phyloP scores from a whole-genome alignment of 352 stramenopile species.

The Phytophthora podocarpi region DNA sequence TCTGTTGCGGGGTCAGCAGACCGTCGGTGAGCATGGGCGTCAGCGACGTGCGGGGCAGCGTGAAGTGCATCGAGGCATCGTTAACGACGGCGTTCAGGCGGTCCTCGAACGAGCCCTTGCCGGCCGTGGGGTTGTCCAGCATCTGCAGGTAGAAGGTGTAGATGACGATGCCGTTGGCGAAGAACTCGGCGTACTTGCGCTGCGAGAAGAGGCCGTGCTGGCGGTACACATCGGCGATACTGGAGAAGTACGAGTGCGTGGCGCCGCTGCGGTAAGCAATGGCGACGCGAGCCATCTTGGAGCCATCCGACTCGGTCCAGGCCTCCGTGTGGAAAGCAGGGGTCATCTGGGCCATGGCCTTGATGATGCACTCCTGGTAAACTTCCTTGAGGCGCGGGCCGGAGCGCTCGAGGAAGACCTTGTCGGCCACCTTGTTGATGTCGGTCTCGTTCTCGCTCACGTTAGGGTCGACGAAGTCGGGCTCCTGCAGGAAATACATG shows the following conservation, averaged over 20 bases:
- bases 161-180: constrained; percentile 85
- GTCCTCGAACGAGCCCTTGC: constrained; percentile 67
- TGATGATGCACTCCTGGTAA: constrained; percentile 81
- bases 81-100: constrained; percentile 66
- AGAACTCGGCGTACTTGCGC: constrained; percentile 87
- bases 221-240: constrained; percentile 85
- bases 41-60: constrained; percentile 81
- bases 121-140: constrained; percentile 58
- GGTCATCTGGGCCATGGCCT: constrained; percentile 78
- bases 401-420: constrained; percentile 75
- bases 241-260: constrained; percentile 89
- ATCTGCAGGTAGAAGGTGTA: constrained; percentile 87
- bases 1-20: constrained; percentile 75
- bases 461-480: constrained; percentile 64
- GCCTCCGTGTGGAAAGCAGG: constrained; percentile 82
- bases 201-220: constrained; percentile 84
- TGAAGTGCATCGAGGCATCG: constrained; percentile 85
- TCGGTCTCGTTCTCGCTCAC: constrained; percentile 67
- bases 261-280: constrained; percentile 79
- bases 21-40: constrained; percentile 83
- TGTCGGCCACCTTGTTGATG: constrained; percentile 79
- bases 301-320: constrained; percentile 72
- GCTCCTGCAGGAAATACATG: constrained; percentile 86
- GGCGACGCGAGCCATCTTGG: constrained; percentile 80
- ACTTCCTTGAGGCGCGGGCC: constrained; percentile 70